Conservation (phyloP, 2,329 filamentous ascomycete genomes). For the Colletotrichum orbiculare region DNA sequence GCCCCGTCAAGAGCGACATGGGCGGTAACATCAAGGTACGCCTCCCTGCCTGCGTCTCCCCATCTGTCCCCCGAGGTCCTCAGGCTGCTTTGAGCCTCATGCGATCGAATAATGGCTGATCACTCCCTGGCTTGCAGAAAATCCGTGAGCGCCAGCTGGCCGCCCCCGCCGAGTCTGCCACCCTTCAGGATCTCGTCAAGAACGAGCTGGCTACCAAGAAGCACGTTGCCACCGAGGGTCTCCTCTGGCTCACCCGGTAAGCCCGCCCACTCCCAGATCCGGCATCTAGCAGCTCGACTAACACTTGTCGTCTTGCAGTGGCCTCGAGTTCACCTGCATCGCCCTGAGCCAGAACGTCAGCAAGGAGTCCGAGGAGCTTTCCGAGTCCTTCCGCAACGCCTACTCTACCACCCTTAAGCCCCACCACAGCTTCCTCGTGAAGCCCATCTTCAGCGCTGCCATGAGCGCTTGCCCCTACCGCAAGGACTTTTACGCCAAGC, state of each 20-base stretch:
- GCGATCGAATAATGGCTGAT: not conserved
- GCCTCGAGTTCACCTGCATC: constrained; percentile 92
- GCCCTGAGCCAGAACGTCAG: constrained; percentile 82
- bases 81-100: not conserved
- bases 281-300: constrained; percentile 1
- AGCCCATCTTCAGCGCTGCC: constrained; percentile 91
- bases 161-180: constrained; percentile 81
- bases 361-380: constrained; percentile 78
- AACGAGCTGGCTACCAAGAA: constrained; percentile 93
- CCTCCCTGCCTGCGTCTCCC: constrained; percentile 10
- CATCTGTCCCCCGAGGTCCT: no score
- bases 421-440: constrained; percentile 90
- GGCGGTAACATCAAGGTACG: constrained; percentile 88
- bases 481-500: constrained; percentile 91
- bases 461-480: constrained; percentile 95
- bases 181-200: constrained; percentile 83
- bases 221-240: constrained; percentile 87
- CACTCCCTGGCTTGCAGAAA: constrained; percentile 70
- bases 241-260: constrained; percentile 91
- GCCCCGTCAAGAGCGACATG: constrained; percentile 92
- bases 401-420: constrained; percentile 91
- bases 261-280: constrained; percentile 39
- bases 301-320: constrained; percentile 62
- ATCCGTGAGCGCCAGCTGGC: constrained; percentile 84
- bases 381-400: constrained; percentile 85